Base-by-base conservation (phyloP, 257 asterid species). In the Nicotiana benthamiana region DNA sequence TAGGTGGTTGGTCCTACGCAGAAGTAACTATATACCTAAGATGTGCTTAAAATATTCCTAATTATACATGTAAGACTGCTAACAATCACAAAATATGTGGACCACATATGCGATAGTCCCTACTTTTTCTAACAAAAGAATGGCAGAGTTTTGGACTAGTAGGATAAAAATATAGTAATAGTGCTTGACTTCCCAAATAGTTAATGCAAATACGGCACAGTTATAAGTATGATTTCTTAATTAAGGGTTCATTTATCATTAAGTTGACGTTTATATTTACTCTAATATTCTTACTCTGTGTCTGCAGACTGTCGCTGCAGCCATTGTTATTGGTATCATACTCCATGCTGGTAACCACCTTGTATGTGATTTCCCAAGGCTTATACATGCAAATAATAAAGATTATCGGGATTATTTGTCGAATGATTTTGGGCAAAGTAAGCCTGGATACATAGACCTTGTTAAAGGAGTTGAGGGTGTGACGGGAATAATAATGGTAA, bases 321-420 rank as follows among this genome's bases (percentile, higher is more conserved):
- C 95, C 79, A 91, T 95, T 83, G 92, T 93, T 20, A 75, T 90
- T 26, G 99, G 98, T 34, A 61, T 95, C 80, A 91, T 95, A 83
- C 97, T 95, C 82, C 99, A 95, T 82, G 99, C 93, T 16, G 99
- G 99, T 27, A 93, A 93, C 88, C 99, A 95, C 62, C 97, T 95
- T 60, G 93, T 97, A 3, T 95, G 99, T 51, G 99, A 95, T 86
- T 95, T 95, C 80, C 99, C 99, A 22, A 89, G 94, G 91, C 94
- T 95, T 57, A 85, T 88, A 79, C 26, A 86, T 26, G 90, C 82
- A 82, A 36, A 97, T 2, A 80, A 83, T 22, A 28, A 59, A 34
- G 52, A 3, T 1, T 95, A 95, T 85, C 60, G 46, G 16, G 78
- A 3, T 22, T 89, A 87, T 66, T 46, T 95, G 77, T 52, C 4